Percentiles rank a stretch among this genome's conserved stretches.
Conservation (phyloP, 768 basidiomycete genomes). For the Lanmaoa pseudosensibilis region DNA sequence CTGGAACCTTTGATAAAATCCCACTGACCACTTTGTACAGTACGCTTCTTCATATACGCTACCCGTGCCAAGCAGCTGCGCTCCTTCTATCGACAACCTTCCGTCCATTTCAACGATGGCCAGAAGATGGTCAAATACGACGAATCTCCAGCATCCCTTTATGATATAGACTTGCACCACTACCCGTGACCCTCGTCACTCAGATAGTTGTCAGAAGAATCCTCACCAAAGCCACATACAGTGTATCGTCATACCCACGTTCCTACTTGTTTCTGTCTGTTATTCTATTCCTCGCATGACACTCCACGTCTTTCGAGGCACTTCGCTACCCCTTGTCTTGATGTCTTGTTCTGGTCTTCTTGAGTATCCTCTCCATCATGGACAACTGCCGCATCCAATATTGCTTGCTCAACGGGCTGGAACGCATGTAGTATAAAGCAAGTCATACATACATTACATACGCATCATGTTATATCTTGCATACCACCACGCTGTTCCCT, state of each 20-base stretch:
- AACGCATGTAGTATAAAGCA: conserved; percentile 35
- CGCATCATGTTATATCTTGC: conserved; percentile 23
- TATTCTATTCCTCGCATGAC: conserved; percentile 12
- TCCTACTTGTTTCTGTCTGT: not conserved
- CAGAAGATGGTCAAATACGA: conserved; percentile 39
- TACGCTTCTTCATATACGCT: conserved; percentile 27
- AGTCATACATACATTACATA: conserved; percentile 30
- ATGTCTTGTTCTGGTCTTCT: conserved; percentile 31
- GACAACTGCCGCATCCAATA: conserved; percentile 29
- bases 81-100: conserved; percentile 34
- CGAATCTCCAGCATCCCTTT: conserved; percentile 34
- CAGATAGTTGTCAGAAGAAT: conserved; percentile 9
- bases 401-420: conserved; percentile 28
- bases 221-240: conserved; percentile 7
- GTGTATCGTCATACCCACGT: conserved; percentile 16
- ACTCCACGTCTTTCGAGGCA: not conserved
- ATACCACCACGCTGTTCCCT: conserved; percentile 10
- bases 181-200: not conserved
- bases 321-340: conserved; percentile 20
- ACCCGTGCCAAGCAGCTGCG: conserved; percentile 27
- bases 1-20: not conserved
- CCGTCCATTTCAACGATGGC: conserved; percentile 36
- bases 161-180: conserved; percentile 31
- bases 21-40: conserved; percentile 15
- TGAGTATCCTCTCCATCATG: conserved; percentile 23